Evolutionary conservation across 129 eudicot species (phyloP).

Genomic region (Centella asiatica): DNA sequence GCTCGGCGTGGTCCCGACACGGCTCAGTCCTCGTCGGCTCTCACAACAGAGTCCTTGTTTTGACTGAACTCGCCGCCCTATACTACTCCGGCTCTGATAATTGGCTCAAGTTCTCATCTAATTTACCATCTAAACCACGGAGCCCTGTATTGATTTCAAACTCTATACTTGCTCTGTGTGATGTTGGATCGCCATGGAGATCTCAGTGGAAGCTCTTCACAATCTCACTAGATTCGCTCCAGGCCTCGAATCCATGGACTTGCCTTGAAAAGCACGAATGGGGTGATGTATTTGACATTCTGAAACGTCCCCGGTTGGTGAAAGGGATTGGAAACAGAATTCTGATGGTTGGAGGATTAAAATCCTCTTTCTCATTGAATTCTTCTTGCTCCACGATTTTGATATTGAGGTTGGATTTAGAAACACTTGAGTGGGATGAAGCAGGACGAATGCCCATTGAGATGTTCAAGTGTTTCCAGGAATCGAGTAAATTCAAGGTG

Average conservation of each 20-base stretch:
- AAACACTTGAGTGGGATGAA: constrained; percentile 82
- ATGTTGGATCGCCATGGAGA: constrained; percentile 94
- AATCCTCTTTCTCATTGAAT: constrained; percentile 62
- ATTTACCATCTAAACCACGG: constrained; percentile 76
- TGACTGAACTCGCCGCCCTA: constrained; percentile 72
- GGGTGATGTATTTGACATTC: constrained; percentile 84
- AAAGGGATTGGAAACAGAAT: constrained; percentile 51
- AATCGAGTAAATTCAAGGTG: constrained; percentile 89
- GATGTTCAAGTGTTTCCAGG: constrained; percentile 64
- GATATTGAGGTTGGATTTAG: constrained; percentile 76
- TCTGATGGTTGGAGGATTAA: constrained; percentile 81
- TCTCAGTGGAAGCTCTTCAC: constrained; percentile 75
- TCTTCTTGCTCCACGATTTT: constrained; percentile 75
- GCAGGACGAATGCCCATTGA: constrained; percentile 86
- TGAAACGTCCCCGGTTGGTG: constrained; percentile 76
- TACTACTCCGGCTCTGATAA: constrained; percentile 28
- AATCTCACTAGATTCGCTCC: constrained; percentile 21
- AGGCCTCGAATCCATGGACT: constrained; percentile 47
- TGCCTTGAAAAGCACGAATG: constrained; percentile 60
- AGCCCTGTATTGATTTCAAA: constrained; percentile 55
- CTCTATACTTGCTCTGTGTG: constrained; percentile 53
- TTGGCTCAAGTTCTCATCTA: constrained; percentile 89
- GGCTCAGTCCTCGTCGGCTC: constrained; percentile 76
- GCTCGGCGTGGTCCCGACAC: constrained; percentile 95
- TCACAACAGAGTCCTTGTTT: constrained; percentile 41